phyloP scores from a whole-genome alignment of 2,329 filamentous ascomycete genomes.

The Penicillium sp. region DNA sequence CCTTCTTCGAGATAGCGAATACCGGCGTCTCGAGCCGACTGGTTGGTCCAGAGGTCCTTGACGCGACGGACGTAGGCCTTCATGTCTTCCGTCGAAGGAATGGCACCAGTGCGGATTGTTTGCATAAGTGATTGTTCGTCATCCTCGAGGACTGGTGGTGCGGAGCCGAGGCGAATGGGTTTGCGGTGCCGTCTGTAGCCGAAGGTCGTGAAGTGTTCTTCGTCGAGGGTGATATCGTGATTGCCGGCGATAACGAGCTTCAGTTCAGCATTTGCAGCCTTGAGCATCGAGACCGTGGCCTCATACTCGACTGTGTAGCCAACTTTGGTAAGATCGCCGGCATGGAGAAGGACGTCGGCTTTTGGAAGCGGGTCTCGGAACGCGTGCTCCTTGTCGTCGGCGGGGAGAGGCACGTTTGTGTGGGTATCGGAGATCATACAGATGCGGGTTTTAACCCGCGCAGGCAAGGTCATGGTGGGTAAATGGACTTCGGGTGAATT shows the following conservation, averaged over 20 bases:
- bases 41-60: slow-evolving; percentile 49
- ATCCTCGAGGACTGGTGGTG: slow-evolving; percentile 10
- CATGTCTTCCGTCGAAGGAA: slow-evolving; percentile 6
- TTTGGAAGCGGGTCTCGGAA: slow-evolving; percentile 49
- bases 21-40: slow-evolving; percentile 46
- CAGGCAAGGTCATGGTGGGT: slow-evolving; percentile 10
- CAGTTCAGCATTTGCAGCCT: slow-evolving; percentile 52
- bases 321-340: slow-evolving; percentile 59
- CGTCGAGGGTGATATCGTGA: slow-evolving; percentile 61
- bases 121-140: slow-evolving; percentile 9
- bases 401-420: slow-evolving; percentile 26
- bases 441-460: slow-evolving; percentile 41
- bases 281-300: slow-evolving; percentile 49
- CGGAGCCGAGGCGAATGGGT: slow-evolving; percentile 18
- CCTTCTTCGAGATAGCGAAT: slow-evolving; percentile 61
- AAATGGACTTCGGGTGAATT: not conserved
- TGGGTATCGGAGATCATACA: slow-evolving; percentile 48
- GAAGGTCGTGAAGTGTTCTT: slow-evolving; percentile 45
- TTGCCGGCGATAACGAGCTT: slow-evolving; percentile 66
- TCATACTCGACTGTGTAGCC: slow-evolving; percentile 52
- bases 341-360: slow-evolving; percentile 58
- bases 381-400: slow-evolving; percentile 22
- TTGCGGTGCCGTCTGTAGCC: slow-evolving; percentile 31
- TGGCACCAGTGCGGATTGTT: slow-evolving; percentile 1
- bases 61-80: slow-evolving; percentile 28